Conservation (phyloP, 352 stramenopile species). For the Thraustochytrium striatum region DNA sequence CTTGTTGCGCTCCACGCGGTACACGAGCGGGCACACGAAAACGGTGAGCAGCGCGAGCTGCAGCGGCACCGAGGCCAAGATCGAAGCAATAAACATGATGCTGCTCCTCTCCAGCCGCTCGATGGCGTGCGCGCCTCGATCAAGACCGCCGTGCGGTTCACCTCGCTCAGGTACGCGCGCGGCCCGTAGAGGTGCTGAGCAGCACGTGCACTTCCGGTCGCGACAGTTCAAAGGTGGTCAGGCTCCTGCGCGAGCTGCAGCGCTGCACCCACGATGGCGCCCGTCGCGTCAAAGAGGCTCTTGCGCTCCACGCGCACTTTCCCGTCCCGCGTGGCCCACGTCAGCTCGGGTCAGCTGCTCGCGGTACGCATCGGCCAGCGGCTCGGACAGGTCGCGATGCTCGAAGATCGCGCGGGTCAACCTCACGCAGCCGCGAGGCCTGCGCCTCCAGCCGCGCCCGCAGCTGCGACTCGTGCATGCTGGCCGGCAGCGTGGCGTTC, state of each 20-base stretch:
- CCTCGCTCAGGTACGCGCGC: conserved; percentile 3
- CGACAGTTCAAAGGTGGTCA: conserved; percentile 7
- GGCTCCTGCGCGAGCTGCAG: neutral
- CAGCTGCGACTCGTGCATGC: neutral
- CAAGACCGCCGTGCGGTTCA: conserved; percentile 9
- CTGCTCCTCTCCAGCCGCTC: neutral
- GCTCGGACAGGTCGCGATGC: neutral
- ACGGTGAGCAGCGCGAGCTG: neutral
- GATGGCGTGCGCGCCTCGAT: no score
- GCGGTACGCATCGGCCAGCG: neutral
- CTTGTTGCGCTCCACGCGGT: conserved; percentile 35
- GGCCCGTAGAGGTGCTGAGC: neutral
- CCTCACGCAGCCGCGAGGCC: neutral
- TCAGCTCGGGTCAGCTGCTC: neutral
- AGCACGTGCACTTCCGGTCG: conserved; percentile 27
- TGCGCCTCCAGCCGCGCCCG: neutral
- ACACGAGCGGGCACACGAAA: conserved; percentile 15
- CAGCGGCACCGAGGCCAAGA: no score
- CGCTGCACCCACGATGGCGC: neutral
- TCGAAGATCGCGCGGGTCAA: neutral
- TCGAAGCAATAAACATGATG: neutral
- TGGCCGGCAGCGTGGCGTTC: neutral
- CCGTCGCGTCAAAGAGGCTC: conserved; percentile 40
- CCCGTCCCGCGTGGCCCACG: neutral
- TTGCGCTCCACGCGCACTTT: neutral